Evolutionary conservation across 345 rosid species (phyloP), one percentile per base, ranked within the genome.

Genomic region (Gynandropsis gynandra): DNA sequence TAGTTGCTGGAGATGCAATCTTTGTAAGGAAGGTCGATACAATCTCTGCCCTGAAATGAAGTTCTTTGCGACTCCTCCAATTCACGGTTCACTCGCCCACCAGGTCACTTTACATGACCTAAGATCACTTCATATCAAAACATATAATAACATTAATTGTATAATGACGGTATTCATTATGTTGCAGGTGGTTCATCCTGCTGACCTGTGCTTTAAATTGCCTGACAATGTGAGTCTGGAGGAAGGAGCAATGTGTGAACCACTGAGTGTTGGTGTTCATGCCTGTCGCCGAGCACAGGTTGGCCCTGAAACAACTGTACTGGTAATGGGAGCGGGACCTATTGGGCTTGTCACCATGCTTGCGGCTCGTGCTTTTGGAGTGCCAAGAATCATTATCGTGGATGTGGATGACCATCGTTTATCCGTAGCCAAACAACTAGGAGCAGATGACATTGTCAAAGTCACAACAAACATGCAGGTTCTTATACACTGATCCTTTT

Each of bases 181-280:
- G 41, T 13, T n/a, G 16, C 54, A 85, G 95, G 94, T 92, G 59
- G 85, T 81, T 72, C 95, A 92, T 69, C 98, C 98, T 42, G 93
- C 97, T 14, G 76, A 81, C 47, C 71, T 85, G 3, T 92, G 97
- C 59, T 87, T 85, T 56, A 92, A 87, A 62, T 73, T 92, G 50
- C 97, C 98, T 0, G 90, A 87, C 7, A 81, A 81, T 53, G 88
- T 87, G 50, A 87, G 84, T 75, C 63, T 92, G 67, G 97, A 92
- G 67, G 98, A 87, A 76, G 95, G 95, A 55, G 90, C 95, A 46
- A 85, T 92, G 97, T 87, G 98, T 52, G 98, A 92, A 61, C 97
- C 95, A 33, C 68, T 87, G 20, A 92, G 97, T 60, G 88, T 85
- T 29, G 95, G 96, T 34, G 95, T 92, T 10, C 93, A 92, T 41